A percentile compares a stretch with the other conserved stretches of the same genome.
Conservation (phyloP, 345 rosid species). For the Melaleuca quinquenervia region DNA sequence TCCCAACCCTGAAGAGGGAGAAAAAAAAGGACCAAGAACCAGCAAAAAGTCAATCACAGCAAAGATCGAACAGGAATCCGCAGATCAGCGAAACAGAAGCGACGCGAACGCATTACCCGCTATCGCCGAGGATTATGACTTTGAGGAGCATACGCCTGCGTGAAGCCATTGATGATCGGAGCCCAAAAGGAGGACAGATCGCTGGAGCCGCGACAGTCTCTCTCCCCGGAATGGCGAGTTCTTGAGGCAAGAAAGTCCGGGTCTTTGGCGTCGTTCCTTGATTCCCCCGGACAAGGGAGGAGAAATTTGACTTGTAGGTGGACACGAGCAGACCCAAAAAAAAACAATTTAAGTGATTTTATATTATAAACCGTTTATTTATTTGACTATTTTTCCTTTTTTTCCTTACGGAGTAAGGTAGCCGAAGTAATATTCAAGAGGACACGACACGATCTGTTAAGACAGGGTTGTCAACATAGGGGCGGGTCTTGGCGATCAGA, state of each 20-base stretch:
- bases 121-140: slow-evolving; percentile 12
- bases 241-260: background rate
- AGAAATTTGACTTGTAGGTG: background rate
- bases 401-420: background rate
- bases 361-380: background rate
- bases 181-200: background rate
- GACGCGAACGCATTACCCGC: slow-evolving; percentile 1
- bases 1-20: slow-evolving; percentile 9
- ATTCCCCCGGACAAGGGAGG: background rate
- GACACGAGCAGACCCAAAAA: background rate
- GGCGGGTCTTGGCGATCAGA: background rate
- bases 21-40: background rate
- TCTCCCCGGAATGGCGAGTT: background rate
- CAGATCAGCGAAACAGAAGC: background rate
- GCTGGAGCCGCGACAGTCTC: background rate
- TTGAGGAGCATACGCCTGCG: slow-evolving; percentile 8
- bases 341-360: background rate
- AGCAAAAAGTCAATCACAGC: background rate
- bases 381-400: background rate
- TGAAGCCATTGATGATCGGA: slow-evolving; percentile 2
- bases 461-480: background rate
- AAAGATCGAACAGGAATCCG: background rate
- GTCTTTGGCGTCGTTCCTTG: background rate
- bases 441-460: background rate
- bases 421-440: background rate